Percentiles rank a stretch among this genome's conserved stretches.
phyloP scores from a whole-genome alignment of 768 basidiomycete species.

The Tylopilus subfusipes region DNA sequence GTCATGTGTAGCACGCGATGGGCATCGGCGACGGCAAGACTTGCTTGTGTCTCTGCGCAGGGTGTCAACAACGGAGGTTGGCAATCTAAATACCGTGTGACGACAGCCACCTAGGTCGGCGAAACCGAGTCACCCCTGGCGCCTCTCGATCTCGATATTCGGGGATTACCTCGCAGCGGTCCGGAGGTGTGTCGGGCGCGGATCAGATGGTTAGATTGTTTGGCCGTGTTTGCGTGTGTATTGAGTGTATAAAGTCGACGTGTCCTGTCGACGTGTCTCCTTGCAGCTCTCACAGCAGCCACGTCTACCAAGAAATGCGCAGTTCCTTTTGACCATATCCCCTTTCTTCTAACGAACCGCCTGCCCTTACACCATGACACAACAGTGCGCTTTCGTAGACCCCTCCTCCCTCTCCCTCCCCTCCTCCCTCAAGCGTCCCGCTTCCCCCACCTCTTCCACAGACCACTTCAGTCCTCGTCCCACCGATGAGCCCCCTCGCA shows the following conservation, averaged over 20 bases:
- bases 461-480: slow-evolving; percentile 10
- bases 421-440: slow-evolving; percentile 26
- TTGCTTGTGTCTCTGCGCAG: too few relatives aligned
- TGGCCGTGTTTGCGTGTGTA: slow-evolving; percentile 25
- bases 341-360: neutral
- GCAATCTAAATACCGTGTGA: too few relatives aligned
- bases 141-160: too few relatives aligned
- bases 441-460: slow-evolving; percentile 25
- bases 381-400: slow-evolving; percentile 33
- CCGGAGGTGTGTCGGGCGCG: too few relatives aligned
- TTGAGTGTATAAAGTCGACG: slow-evolving; percentile 30
- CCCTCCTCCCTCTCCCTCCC: slow-evolving; percentile 40
- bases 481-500: slow-evolving; percentile 56
- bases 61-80: too few relatives aligned
- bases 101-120: too few relatives aligned
- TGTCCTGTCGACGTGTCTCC: slow-evolving; percentile 28
- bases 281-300: slow-evolving; percentile 18
- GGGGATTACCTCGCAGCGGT: too few relatives aligned
- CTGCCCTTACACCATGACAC: slow-evolving; percentile 19
- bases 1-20: too few relatives aligned
- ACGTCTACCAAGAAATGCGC: slow-evolving; percentile 19
- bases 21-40: too few relatives aligned
- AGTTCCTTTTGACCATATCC: slow-evolving; percentile 16
- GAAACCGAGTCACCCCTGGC: too few relatives aligned
- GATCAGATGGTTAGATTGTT: neutral